phyloP scores from a whole-genome alignment of 179 eudicot species.

The Nepenthes alata region DNA sequence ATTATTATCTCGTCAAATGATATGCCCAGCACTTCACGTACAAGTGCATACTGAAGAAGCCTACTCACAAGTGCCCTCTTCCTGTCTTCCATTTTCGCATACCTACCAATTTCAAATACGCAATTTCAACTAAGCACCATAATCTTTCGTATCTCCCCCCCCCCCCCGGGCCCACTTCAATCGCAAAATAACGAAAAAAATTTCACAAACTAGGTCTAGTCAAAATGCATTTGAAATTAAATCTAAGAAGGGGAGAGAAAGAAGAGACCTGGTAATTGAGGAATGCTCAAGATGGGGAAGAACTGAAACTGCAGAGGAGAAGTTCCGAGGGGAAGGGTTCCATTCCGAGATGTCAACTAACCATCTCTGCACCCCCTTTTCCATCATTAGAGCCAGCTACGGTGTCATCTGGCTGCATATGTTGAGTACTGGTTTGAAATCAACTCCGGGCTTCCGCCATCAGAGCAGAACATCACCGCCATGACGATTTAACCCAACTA shows the following conservation, averaged over 20 bases:
- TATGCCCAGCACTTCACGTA: slow-evolving; percentile 41
- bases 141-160: background rate
- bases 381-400: slow-evolving; percentile 3
- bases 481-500: too few relatives aligned
- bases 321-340: slow-evolving; percentile 34
- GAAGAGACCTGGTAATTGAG: slow-evolving; percentile 47
- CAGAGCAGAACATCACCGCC: too few relatives aligned
- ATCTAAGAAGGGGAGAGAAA: background rate
- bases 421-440: too few relatives aligned
- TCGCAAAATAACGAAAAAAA: too few relatives aligned
- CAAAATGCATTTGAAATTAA: background rate
- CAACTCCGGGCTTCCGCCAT: too few relatives aligned
- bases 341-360: slow-evolving; percentile 50
- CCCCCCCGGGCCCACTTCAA: too few relatives aligned
- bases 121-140: background rate
- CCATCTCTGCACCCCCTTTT: slow-evolving; percentile 53
- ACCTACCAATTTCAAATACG: slow-evolving; percentile 21
- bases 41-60: slow-evolving; percentile 62
- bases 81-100: slow-evolving; percentile 46
- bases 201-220: background rate
- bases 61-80: slow-evolving; percentile 63
- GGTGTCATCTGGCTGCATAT: background rate
- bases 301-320: slow-evolving; percentile 35
- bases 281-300: slow-evolving; percentile 46
- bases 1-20: slow-evolving; percentile 47